Evolutionary conservation across 257 asterid genomes (phyloP).

Genomic region (Phtheirospermum japonicum): DNA sequence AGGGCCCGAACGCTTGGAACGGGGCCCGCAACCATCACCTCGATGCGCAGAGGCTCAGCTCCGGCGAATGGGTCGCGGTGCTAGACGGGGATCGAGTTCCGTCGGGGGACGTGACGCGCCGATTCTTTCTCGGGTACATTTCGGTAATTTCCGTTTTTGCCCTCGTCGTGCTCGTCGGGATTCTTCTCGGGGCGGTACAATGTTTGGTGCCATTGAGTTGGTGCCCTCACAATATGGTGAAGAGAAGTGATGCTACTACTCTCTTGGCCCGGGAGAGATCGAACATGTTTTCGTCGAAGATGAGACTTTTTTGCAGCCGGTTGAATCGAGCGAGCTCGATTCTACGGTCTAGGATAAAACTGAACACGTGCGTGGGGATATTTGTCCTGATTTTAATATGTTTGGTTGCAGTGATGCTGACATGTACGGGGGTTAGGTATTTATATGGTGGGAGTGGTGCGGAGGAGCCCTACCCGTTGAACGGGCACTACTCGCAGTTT

Average conservation of each 20-base stretch:
- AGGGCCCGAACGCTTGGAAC: slow-evolving; percentile 87
- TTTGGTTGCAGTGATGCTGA: slow-evolving; percentile 34
- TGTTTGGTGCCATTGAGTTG: slow-evolving; percentile 78
- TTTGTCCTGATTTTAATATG: slow-evolving; percentile 41
- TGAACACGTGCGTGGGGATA: slow-evolving; percentile 48
- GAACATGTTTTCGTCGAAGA: slow-evolving; percentile 49
- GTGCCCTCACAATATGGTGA: slow-evolving; percentile 80
- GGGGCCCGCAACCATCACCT: slow-evolving; percentile 91
- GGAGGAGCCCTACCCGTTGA: slow-evolving; percentile 66
- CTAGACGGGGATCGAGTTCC: slow-evolving; percentile 84
- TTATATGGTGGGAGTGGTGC: slow-evolving; percentile 86
- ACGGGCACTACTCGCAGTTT: slow-evolving; percentile 81
- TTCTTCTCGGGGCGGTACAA: slow-evolving; percentile 71
- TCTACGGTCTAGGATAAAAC: slow-evolving; percentile 61
- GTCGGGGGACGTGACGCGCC: slow-evolving; percentile 65
- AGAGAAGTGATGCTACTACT: slow-evolving; percentile 61
- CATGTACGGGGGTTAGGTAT: slow-evolving; percentile 58
- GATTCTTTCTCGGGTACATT: slow-evolving; percentile 61
- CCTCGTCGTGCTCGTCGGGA: slow-evolving; percentile 59
- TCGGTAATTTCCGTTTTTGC: slow-evolving; percentile 50
- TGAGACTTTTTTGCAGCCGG: slow-evolving; percentile 68
- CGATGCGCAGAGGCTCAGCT: slow-evolving; percentile 76
- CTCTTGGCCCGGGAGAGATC: slow-evolving; percentile 57
- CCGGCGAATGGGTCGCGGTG: slow-evolving; percentile 86
- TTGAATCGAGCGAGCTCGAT: slow-evolving; percentile 53